Evolutionary conservation across 1,284 basidiomycete genomes (phyloP), one percentile per base, ranked within the genome.

Genomic region (Moesziomyces sp.): DNA sequence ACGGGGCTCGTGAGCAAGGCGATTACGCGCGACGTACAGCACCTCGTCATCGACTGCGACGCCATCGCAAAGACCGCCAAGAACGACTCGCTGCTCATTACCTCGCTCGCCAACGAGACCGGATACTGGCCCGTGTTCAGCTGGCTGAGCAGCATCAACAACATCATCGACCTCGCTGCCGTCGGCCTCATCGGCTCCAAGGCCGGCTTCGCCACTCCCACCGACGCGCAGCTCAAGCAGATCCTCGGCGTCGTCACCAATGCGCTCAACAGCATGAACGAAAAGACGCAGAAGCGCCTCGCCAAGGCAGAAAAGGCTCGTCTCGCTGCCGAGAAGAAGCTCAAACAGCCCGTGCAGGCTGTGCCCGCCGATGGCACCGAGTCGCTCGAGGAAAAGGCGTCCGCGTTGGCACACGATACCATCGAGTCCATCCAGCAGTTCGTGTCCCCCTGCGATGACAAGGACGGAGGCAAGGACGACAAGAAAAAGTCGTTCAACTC

Each of bases 111-210:
- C 1, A 86, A 85, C 13, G 92, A 97, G 84, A 94, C 92, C 0
- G 93, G 94, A 53, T 77, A 78, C 78, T 83, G 64, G 68, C 79
- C 69, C 5, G 77, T 77, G 7, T 97, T 98, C 85, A 91, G 91
- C 5, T 93, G 95, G 87, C 85, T 97, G 58, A 91, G 91, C 78
- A 93, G 92, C 0, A 85, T 96, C 79, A 93, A 91, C 83, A 92
- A 89, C 68, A 85, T 98, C 59, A 90, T 98, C 64, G 96, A 99
- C 81, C 87, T 99, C n/a, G 94, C 93, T 0, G 91, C 91, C 57
- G 89, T 95, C 40, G 94, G 95, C 8, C 83, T 99, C 23, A 97
- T 97, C 76, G 96, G 96, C 1, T 94, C 96, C 82, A 98, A 98
- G 86, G 94, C 93, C 34, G 94, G 96, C 16, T 88, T 98, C 74